A percentile compares a stretch with the other conserved stretches of the same genome.
phyloP scores from a whole-genome alignment of 2,329 filamentous ascomycete genomes.

The Fusarium ramigenum region DNA sequence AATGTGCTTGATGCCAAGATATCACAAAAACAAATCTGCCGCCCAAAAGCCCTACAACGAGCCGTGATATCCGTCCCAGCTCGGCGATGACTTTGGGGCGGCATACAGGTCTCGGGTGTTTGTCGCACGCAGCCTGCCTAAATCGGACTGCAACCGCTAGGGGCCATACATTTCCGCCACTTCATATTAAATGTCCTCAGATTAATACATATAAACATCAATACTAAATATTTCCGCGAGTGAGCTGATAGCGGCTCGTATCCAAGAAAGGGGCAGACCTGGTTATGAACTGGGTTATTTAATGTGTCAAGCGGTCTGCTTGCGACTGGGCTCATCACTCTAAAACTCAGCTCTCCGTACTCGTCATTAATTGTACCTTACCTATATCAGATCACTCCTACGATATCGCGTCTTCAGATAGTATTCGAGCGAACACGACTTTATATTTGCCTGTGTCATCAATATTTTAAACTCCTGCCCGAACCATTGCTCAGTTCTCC shows the following conservation, averaged over 20 bases:
- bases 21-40: neutral
- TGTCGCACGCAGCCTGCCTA: neutral
- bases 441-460: neutral
- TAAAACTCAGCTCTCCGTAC: neutral
- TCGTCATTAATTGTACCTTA: neutral
- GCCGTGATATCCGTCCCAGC: neutral
- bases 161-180: neutral
- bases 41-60: neutral
- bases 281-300: neutral
- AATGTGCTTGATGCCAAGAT: neutral
- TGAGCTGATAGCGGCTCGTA: neutral
- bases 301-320: neutral
- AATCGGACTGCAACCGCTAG: neutral
- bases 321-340: neutral
- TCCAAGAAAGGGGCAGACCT: neutral
- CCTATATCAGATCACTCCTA: neutral
- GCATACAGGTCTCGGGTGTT: neutral
- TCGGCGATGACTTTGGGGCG: neutral
- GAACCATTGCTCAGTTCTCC: neutral
- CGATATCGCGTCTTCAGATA: neutral
- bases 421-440: neutral
- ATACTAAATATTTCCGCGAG: neutral
- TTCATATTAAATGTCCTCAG: constrained; percentile 16
- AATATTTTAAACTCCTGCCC: neutral
- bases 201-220: neutral